Conservation (phyloP, 208 protist genomes). For the Ichthyophonus hoferi region DNA sequence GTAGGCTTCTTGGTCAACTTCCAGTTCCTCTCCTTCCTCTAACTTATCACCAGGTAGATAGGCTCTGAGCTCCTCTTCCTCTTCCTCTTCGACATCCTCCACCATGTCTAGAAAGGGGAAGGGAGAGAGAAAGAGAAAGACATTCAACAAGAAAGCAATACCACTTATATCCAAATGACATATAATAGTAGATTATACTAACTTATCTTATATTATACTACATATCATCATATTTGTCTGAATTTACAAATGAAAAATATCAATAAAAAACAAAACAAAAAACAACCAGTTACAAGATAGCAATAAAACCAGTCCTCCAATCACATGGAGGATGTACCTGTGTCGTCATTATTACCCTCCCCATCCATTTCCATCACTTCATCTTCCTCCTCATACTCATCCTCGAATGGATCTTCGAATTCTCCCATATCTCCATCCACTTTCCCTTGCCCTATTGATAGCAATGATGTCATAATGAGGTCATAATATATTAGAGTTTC, state of each 20-base stretch:
- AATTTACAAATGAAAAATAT: neutral
- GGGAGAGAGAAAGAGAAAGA: neutral
- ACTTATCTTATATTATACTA: too few species aligned
- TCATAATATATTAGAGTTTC: neutral
- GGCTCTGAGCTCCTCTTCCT: neutral
- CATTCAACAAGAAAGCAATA: too few species aligned
- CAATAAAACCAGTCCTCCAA: neutral
- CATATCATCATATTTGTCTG: too few species aligned
- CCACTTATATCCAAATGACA: too few species aligned
- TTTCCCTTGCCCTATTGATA: neutral
- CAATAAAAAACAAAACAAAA: neutral
- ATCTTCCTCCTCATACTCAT: neutral
- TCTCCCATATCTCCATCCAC: neutral
- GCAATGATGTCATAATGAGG: neutral
- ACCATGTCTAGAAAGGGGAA: neutral
- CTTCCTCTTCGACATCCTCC: neutral
- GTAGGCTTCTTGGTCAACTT: constrained; percentile 47
- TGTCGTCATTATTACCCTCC: neutral
- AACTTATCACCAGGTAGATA: constrained; percentile 40
- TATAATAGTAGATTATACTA: too few species aligned
- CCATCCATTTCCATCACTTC: neutral
- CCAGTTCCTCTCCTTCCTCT: constrained; percentile 40
- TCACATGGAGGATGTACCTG: neutral
- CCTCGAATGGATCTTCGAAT: neutral
- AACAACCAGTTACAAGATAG: neutral